A percentile compares a stretch with the other conserved stretches of the same genome.
phyloP scores from a whole-genome alignment of 345 rosid genomes.

The Hirschfeldia incana region DNA sequence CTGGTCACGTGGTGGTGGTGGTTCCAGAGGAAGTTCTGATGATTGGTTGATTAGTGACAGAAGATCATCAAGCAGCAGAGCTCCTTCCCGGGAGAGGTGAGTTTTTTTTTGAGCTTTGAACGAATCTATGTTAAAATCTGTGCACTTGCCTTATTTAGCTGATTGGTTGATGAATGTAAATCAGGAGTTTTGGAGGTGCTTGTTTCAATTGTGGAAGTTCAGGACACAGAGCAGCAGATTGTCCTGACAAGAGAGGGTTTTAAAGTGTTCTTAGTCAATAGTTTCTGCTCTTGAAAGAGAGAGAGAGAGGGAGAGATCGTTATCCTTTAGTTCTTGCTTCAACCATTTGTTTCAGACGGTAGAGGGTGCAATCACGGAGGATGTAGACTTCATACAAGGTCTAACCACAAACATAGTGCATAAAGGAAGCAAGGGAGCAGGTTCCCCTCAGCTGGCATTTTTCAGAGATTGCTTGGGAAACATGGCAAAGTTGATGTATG shows the following conservation, averaged over 20 bases:
- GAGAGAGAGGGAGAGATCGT: background rate
- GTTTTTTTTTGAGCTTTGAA: background rate
- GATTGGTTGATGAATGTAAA: background rate
- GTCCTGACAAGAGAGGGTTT: slow-evolving; percentile 58
- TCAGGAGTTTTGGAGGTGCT: slow-evolving; percentile 77
- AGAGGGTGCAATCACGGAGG: slow-evolving; percentile 10
- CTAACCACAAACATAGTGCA: slow-evolving; percentile 22
- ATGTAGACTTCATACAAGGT: slow-evolving; percentile 9
- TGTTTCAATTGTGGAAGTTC: slow-evolving; percentile 78
- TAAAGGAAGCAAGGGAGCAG: slow-evolving; percentile 18
- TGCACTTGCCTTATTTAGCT: background rate
- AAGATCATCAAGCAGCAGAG: slow-evolving; percentile 56
- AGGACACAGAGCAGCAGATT: slow-evolving; percentile 90
- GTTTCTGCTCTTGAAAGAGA: slow-evolving; percentile 20
- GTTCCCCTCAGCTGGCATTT: slow-evolving; percentile 27
- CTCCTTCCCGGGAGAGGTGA: slow-evolving; percentile 65
- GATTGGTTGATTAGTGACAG: slow-evolving; percentile 64
- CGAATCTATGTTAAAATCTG: background rate
- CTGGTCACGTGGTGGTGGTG: slow-evolving; percentile 49
- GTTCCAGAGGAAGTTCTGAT: slow-evolving; percentile 56
- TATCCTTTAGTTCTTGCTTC: slow-evolving; percentile 28
- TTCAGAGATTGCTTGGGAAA: slow-evolving; percentile 38
- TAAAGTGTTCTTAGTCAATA: slow-evolving; percentile 18
- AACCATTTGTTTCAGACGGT: slow-evolving; percentile 19
- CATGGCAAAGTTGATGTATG: slow-evolving; percentile 22